Base-by-base conservation (phyloP, 345 rosid species). In the Eucalyptus coolabah region DNA sequence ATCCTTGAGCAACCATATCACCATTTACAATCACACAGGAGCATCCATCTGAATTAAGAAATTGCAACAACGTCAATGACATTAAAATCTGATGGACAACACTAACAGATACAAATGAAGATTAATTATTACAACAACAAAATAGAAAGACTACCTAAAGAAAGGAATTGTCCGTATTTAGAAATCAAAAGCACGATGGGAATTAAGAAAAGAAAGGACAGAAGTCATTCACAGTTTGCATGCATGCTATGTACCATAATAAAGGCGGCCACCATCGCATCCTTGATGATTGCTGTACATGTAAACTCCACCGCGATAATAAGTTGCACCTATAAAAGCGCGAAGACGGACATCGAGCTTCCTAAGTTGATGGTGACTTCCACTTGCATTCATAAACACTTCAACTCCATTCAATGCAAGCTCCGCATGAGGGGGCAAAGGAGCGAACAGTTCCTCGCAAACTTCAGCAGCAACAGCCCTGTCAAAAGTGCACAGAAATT, bases 201-300 rank as follows among this genome's bases (percentile, higher is more conserved):
- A 86, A n/a, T 53, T 28, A 86, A 42, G 63, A 53, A 59, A 59
- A 51, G 24, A 86, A 53, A 86, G 56, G 16, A 88, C 56, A 37
- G 85, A 18, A 13, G 85, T 81, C 49, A 83, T 34, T 54, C 42
- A 40, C 85, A 72, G 50, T 42, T 17, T 32, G 21, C 50, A 60
- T 63, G 88, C 32, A 40, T 86, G 40, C 50, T 65, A 81, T 80
- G 67, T 92, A 98, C 99, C 99, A 85, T 95, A 97, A 92, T 98
- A 98, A 80, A 97, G 95, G 89, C 98, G 97, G 87, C 97, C 92
- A 60, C 99, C 99, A 93, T 98, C 99, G 87, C 99, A 98, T 89
- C 99, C 99, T 90, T 97, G 98, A 11, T 96, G 99, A 93, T 98
- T 98, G 91, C 99, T 97, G 92, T 98, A 98, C 95, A 98, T 94